Conservation (phyloP, 345 rosid species). For the Murraya paniculata region DNA sequence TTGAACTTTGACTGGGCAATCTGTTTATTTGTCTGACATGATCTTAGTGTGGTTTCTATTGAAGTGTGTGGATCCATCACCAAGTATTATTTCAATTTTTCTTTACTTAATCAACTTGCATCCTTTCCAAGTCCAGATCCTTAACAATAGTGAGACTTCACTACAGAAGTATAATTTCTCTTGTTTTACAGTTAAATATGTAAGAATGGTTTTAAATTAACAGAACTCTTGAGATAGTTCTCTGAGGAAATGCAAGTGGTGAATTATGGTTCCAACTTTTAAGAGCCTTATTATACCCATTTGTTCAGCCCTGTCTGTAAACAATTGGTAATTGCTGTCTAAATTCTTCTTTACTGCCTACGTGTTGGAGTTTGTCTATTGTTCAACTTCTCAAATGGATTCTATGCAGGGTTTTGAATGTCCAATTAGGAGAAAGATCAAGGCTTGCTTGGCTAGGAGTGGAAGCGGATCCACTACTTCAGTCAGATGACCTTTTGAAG, state of each 20-base stretch:
- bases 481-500: conserved; percentile 61
- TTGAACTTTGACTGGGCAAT: background rate
- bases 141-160: background rate
- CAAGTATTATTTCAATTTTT: background rate
- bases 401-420: conserved; percentile 65
- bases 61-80: background rate
- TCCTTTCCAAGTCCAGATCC: background rate
- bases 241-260: background rate
- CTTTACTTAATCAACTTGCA: background rate
- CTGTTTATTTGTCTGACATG: background rate
- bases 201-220: no score
- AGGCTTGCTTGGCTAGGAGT: conserved; percentile 87
- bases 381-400: conserved; percentile 1
- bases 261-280: background rate
- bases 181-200: background rate
- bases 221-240: no score
- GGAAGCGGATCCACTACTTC: conserved; percentile 78
- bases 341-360: background rate
- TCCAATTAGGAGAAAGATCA: conserved; percentile 61
- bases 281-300: background rate
- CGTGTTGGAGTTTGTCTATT: background rate
- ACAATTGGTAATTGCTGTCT: background rate
- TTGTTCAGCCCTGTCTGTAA: background rate
- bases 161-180: background rate
- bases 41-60: background rate